Percentiles rank a stretch among this genome's conserved stretches.
Conservation (phyloP, 2,329 filamentous ascomycete genomes). For the Verticillium nubilum region DNA sequence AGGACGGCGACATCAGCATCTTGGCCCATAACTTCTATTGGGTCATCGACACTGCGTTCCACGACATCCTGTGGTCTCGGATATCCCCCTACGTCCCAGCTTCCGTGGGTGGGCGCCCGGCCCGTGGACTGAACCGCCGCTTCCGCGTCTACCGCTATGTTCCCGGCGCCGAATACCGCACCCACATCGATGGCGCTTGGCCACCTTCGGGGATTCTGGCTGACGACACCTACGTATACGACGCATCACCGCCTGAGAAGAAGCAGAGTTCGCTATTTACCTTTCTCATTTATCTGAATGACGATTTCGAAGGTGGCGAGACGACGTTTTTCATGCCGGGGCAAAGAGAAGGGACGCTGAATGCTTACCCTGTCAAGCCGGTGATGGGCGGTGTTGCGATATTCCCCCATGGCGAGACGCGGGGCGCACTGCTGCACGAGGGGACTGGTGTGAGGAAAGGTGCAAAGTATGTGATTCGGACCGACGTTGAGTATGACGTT, state of each 20-base stretch:
- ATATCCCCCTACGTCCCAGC: conserved; percentile 53
- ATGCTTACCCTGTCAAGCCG: conserved; percentile 63
- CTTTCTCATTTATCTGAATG: conserved; percentile 64
- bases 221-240: conserved; percentile 58
- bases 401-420: conserved; percentile 65
- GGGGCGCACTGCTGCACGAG: conserved; percentile 61
- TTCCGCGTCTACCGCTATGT: conserved; percentile 71
- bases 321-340: conserved; percentile 67
- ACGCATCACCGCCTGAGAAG: conserved; percentile 51
- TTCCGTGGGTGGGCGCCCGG: conserved; percentile 47
- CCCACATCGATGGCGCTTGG: conserved; percentile 69
- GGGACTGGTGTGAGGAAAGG: conserved; percentile 65
- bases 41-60: conserved; percentile 59
- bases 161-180: conserved; percentile 65
- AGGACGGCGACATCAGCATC: conserved; percentile 60
- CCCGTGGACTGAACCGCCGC: conserved; percentile 60
- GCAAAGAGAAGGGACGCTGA: conserved; percentile 57
- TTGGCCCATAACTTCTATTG: conserved; percentile 72
- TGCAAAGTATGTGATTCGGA: conserved; percentile 64
- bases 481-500: conserved; percentile 67
- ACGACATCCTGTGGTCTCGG: conserved; percentile 57
- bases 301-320: conserved; percentile 67
- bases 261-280: conserved; percentile 65
- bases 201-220: conserved; percentile 60
- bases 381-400: conserved; percentile 64